Percentiles rank a stretch among this genome's conserved stretches.
These are phyloP conservation scores for Chlamydomonas schloesseri DNA, from an alignment of 139 green algal genomes.

Conservation along the genomic window DNA sequence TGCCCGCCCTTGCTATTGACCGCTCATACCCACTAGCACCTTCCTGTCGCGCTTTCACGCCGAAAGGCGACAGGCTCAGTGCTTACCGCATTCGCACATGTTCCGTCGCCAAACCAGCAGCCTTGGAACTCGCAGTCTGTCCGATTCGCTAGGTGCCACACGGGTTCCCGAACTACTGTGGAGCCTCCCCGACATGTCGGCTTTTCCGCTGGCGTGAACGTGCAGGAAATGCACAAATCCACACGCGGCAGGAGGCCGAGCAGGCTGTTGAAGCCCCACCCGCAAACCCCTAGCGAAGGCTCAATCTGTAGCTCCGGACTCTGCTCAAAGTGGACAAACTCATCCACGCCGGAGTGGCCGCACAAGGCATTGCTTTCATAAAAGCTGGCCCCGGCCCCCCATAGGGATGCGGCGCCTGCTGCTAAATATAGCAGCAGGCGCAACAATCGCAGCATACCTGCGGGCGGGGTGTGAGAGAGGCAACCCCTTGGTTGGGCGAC, in stretches of 20 bases:
- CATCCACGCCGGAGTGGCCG: background rate
- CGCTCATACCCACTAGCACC: no score
- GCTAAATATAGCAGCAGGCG: constrained; percentile 40
- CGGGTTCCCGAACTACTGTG: background rate
- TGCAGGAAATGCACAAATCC: constrained; percentile 40
- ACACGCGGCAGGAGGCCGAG: background rate
- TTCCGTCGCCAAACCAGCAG: constrained; percentile 6
- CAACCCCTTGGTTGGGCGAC: no score
- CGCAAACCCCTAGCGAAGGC: constrained; percentile 31
- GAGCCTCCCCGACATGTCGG: background rate
- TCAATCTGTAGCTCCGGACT: constrained; percentile 1
- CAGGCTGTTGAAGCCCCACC: constrained; percentile 16
- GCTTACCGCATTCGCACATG: constrained; percentile 3
- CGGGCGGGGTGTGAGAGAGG: background rate
- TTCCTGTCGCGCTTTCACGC: no score
- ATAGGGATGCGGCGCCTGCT: background rate
- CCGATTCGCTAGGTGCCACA: constrained; percentile 15
- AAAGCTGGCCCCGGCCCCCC: background rate
- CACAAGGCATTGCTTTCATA: constrained; percentile 6
- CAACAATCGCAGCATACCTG: constrained; percentile 44
- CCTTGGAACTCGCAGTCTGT: constrained; percentile 18
- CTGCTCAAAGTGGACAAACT: constrained; percentile 40
- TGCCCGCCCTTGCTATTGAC: no score
- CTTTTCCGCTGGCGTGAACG: constrained; percentile 9
- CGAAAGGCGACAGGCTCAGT: no score